These are phyloP conservation scores for Ochetophila trinervis DNA, from an alignment of 306 rosid genomes.

Conservation along the genomic window DNA sequence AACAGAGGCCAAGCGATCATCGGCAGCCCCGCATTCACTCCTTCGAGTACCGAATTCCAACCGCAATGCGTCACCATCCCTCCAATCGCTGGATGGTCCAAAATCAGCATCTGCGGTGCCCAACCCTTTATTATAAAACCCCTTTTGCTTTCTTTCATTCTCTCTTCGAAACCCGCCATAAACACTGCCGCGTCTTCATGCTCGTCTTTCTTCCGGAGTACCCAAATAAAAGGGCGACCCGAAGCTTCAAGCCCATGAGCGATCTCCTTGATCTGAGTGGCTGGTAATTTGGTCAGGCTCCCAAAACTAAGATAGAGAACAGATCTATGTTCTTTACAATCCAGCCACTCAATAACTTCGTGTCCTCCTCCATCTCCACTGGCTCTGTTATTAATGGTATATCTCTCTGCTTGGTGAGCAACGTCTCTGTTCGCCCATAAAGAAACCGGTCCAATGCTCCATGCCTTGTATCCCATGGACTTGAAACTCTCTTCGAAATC, in stretches of 20 bases:
- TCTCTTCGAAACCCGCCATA: background rate
- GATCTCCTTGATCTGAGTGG: constrained; percentile 9
- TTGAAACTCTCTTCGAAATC: constrained; percentile 32
- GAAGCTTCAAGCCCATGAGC: constrained; percentile 12
- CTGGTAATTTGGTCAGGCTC: background rate
- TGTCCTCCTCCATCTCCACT: too few species aligned
- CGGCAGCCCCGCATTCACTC: background rate
- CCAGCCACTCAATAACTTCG: background rate
- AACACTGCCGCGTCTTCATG: background rate
- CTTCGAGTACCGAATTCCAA: constrained; percentile 1
- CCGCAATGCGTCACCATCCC: background rate
- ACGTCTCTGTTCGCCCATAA: background rate
- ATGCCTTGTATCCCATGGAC: constrained; percentile 33
- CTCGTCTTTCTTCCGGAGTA: background rate
- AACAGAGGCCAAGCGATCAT: background rate
- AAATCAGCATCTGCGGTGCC: background rate
- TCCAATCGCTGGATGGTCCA: background rate
- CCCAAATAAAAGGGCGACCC: constrained; percentile 14
- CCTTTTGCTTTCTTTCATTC: background rate
- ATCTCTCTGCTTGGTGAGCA: background rate
- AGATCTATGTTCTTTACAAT: constrained; percentile 9
- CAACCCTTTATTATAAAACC: background rate
- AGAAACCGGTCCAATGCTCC: constrained; percentile 51
- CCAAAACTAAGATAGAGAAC: constrained; percentile 20
- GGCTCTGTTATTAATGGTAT: background rate